These are phyloP conservation scores for Xylaria sp. DNA, from an alignment of 2,329 filamentous ascomycete genomes.

Conservation along the genomic window DNA sequence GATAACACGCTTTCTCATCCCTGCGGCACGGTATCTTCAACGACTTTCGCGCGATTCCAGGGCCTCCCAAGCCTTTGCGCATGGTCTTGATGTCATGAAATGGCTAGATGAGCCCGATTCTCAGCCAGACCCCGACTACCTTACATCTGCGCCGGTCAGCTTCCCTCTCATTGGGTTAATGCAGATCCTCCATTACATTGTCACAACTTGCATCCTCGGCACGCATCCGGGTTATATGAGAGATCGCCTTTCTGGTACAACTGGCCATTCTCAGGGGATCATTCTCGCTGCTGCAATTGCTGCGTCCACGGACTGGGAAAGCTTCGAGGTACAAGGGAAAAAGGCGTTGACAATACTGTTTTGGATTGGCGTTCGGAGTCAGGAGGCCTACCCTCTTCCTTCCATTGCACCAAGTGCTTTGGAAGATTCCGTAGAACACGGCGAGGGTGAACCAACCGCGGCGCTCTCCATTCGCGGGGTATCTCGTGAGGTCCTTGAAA, in stretches of 20 bases:
- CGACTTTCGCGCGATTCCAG: slow-evolving; percentile 24
- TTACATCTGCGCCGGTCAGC: slow-evolving; percentile 42
- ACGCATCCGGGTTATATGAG: slow-evolving; percentile 37
- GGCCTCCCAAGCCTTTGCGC: slow-evolving; percentile 25
- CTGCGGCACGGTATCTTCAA: slow-evolving; percentile 19
- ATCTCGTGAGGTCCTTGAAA: slow-evolving; percentile 19
- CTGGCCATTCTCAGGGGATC: slow-evolving; percentile 45
- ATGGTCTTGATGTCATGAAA: slow-evolving; percentile 35
- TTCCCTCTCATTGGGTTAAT: slow-evolving; percentile 43
- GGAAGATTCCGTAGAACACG: slow-evolving; percentile 23
- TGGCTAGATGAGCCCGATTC: slow-evolving; percentile 33
- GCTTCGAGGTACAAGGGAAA: slow-evolving; percentile 33
- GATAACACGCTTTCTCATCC: slow-evolving; percentile 17
- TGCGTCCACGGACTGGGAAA: slow-evolving; percentile 37
- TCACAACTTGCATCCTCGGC: slow-evolving; percentile 34
- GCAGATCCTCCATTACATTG: slow-evolving; percentile 36
- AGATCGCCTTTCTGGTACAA: slow-evolving; percentile 27
- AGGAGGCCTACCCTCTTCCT: slow-evolving; percentile 27
- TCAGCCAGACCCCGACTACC: slow-evolving; percentile 36
- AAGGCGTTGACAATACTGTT: slow-evolving; percentile 39
- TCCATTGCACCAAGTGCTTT: slow-evolving; percentile 22
- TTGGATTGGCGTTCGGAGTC: slow-evolving; percentile 38
- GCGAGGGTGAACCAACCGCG: slow-evolving; percentile 33
- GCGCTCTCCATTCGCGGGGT: slow-evolving; percentile 37
- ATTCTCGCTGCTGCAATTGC: slow-evolving; percentile 41